Evolutionary conservation across 306 rosid species (phyloP).

Genomic region (Sechiopsis laciniata): DNA sequence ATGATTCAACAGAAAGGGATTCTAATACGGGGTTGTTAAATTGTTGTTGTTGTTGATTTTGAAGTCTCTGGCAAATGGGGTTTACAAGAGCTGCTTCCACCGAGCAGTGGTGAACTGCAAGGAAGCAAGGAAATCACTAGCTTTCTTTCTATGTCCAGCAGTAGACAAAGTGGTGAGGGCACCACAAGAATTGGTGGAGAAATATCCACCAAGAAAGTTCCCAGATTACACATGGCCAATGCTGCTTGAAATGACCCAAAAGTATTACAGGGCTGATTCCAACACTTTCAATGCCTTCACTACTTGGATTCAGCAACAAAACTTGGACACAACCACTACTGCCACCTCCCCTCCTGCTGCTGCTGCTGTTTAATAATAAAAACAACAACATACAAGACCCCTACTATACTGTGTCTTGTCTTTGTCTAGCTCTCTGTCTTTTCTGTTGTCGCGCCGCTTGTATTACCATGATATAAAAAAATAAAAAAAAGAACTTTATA

Average conservation of each 20-base stretch:
- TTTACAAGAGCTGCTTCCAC: slow-evolving; percentile 19
- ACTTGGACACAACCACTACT: no score
- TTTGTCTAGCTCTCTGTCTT: no score
- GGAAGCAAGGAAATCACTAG: slow-evolving; percentile 4
- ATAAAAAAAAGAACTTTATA: no score
- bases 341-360: no score
- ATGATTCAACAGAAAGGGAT: no score
- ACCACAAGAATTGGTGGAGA: neutral
- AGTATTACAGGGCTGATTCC: slow-evolving; percentile 1
- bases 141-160: neutral
- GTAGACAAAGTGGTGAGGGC: slow-evolving; percentile 10
- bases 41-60: neutral
- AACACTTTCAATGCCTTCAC: slow-evolving; percentile 13
- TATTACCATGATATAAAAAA: no score
- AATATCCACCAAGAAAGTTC: neutral
- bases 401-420: no score
- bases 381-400: no score
- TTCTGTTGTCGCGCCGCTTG: no score
- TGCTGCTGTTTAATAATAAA: no score
- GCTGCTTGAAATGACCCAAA: neutral
- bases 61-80: slow-evolving; percentile 12
- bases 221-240: slow-evolving; percentile 17
- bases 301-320: neutral
- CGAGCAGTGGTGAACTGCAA: slow-evolving; percentile 11
- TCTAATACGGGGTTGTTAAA: neutral